These are phyloP conservation scores for Rutstroemia sp. DNA, from an alignment of 2,329 filamentous ascomycete genomes.

Conservation along the genomic window DNA sequence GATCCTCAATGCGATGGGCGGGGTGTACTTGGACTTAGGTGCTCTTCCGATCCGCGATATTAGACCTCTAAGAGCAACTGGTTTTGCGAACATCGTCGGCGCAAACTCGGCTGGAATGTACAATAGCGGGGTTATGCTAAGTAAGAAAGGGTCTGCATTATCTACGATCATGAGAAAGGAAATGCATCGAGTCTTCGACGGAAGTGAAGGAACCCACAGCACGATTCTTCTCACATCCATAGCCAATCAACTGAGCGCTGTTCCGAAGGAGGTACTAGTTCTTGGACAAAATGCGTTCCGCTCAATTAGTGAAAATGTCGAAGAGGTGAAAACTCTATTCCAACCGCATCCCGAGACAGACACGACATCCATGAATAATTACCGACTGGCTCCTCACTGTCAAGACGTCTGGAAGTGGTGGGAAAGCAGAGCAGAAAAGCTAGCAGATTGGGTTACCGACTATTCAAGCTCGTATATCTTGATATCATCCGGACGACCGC, in stretches of 20 bases:
- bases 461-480: not conserved
- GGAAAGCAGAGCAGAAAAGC: not conserved
- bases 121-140: conserved; percentile 13
- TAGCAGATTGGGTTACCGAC: not conserved
- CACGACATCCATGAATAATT: not conserved
- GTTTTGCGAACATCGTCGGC: conserved; percentile 12
- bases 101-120: not conserved
- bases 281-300: conserved; percentile 4
- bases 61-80: conserved; percentile 9
- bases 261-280: conserved; percentile 3
- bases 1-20: conserved; percentile 12
- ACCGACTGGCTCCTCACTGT: not conserved
- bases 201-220: conserved; percentile 27
- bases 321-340: not conserved
- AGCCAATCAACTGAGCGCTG: not conserved
- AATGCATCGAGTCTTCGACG: conserved; percentile 23
- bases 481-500: too few species aligned
- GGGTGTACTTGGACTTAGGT: conserved; percentile 17
- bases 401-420: not conserved
- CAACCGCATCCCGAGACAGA: not conserved
- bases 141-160: not conserved
- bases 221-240: conserved; percentile 23
- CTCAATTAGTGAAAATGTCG: not conserved
- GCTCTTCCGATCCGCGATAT: conserved; percentile 16
- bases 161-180: conserved; percentile 5